Base-by-base conservation (phyloP, 108 stramenopile species). In the Asterionellopsis glacialis region DNA sequence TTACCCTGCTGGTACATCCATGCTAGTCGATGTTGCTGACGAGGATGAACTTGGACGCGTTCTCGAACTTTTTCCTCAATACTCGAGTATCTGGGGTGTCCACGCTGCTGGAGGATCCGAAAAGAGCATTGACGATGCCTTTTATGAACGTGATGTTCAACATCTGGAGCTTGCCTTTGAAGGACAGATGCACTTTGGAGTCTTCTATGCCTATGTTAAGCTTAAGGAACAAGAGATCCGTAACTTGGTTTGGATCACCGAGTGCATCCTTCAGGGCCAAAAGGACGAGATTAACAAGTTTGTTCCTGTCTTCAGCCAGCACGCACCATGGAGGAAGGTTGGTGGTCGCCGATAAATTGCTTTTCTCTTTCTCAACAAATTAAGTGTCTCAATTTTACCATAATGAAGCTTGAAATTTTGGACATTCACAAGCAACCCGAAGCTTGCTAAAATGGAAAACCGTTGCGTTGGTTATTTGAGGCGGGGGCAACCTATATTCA, bases 141-240 rank as follows among this genome's bases (percentile, higher is more conserved):
- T 99, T 63, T 98, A 96, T 69, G 93, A 97, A 74, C 91, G 95
- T 65, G 97, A 98, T 73, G 97, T 98, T 16, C 83, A 94, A 56
- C 70, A 82, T 68, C 79, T 96, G 44, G 97, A 99, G 69, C 73
- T 98, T 62, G 97, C 99, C 44, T 99, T 98, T 59, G 97, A 99
- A 74, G 91, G 95, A 27, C 99, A 99, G 77, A 92, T 99, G 75
- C 97, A 99, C 73, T 99, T 90, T 66, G 99, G 78, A 2, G 72
- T 80, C 48, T 98, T 97, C 70, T 99, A 99, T 69, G 96, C 99
- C 18, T 98, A 98, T 76, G 96, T 98, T 24, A 98, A 98, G 83
- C 96, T 99, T 57, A 99, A 99, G 94, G 97, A 98, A 76, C 97
- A 98, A 79, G 97, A 99, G 72, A 96, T 98, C 61, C 92, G 97